Evolutionary conservation across 306 rosid genomes (phyloP).

Genomic region (Cyclanthera cordifolia): DNA sequence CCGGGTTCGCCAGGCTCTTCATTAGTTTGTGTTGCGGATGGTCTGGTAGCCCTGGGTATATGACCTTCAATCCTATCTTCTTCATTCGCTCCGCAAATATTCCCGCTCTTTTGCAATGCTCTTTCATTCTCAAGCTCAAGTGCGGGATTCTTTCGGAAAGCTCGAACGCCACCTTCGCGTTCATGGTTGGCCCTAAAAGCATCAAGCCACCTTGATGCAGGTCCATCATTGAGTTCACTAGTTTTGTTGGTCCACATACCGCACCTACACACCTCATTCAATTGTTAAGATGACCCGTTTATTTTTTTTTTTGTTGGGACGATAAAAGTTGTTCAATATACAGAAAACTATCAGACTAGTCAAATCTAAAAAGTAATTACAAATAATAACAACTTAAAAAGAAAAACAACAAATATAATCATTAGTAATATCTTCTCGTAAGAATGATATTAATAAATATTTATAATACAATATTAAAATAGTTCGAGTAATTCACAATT

Average conservation of each 20-base stretch:
- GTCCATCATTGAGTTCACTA: conserved; percentile 90
- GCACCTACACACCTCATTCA: conserved; percentile 34
- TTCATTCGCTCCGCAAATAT: conserved; percentile 43
- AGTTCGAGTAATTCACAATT: no score
- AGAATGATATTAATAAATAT: no score
- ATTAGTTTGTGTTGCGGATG: conserved; percentile 58
- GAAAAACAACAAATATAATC: no score
- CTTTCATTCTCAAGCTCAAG: conserved; percentile 69
- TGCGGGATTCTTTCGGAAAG: conserved; percentile 83
- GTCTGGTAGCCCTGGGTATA: conserved; percentile 77
- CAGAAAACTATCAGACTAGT: no score
- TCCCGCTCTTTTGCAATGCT: conserved; percentile 54
- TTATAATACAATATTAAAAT: no score
- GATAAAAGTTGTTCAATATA: no score
- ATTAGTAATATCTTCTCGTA: no score
- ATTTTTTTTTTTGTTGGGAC: no score
- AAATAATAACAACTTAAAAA: no score
- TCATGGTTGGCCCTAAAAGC: conserved; percentile 94
- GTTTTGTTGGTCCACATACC: conserved; percentile 58
- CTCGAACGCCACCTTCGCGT: conserved; percentile 83
- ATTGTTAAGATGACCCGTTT: no score
- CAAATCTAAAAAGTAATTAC: no score
- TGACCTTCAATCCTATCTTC: conserved; percentile 47
- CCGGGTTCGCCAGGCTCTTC: conserved; percentile 46
- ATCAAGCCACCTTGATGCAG: conserved; percentile 71